Conservation (phyloP, 2,329 filamentous ascomycete species). For the Exophiala spinifera region DNA sequence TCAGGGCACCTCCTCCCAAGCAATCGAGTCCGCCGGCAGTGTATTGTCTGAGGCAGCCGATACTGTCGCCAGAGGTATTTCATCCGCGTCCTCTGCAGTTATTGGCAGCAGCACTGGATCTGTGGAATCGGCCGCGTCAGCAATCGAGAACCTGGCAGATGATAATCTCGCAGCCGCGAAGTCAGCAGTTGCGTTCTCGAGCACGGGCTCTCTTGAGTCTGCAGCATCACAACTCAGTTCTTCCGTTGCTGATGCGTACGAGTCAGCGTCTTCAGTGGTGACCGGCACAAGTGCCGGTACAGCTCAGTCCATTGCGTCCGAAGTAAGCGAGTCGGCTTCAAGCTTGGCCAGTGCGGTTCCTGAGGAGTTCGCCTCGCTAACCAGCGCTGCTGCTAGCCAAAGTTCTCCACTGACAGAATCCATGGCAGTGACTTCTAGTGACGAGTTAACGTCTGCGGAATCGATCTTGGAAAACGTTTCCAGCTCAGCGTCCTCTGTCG, state of each 20-base stretch:
- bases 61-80: slow-evolving; percentile 13
- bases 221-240: slow-evolving; percentile 34
- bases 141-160: slow-evolving; percentile 12
- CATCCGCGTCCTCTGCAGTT: slow-evolving; percentile 24
- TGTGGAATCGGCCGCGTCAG: slow-evolving; percentile 37
- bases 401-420: slow-evolving; percentile 1
- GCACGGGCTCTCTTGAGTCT: slow-evolving; percentile 27
- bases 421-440: slow-evolving; percentile 4
- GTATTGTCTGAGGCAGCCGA: slow-evolving; percentile 33
- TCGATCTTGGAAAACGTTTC: slow-evolving; percentile 13
- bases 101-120: slow-evolving; percentile 34
- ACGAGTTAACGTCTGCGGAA: slow-evolving; percentile 5
- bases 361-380: not conserved
- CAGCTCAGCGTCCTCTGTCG: slow-evolving; percentile 18
- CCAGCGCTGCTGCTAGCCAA: not conserved
- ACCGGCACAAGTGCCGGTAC: slow-evolving; percentile 34
- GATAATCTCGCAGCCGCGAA: slow-evolving; percentile 22
- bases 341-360: slow-evolving; percentile 3
- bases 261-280: slow-evolving; percentile 24
- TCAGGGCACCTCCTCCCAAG: slow-evolving; percentile 20
- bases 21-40: slow-evolving; percentile 32
- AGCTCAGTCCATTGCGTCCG: slow-evolving; percentile 20
- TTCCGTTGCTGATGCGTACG: slow-evolving; percentile 7
- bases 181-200: slow-evolving; percentile 7
- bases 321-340: slow-evolving; percentile 9